Percentiles rank a stretch among this genome's conserved stretches.
Conservation (phyloP, 1,284 basidiomycete species). For the Trametes pubescens region DNA sequence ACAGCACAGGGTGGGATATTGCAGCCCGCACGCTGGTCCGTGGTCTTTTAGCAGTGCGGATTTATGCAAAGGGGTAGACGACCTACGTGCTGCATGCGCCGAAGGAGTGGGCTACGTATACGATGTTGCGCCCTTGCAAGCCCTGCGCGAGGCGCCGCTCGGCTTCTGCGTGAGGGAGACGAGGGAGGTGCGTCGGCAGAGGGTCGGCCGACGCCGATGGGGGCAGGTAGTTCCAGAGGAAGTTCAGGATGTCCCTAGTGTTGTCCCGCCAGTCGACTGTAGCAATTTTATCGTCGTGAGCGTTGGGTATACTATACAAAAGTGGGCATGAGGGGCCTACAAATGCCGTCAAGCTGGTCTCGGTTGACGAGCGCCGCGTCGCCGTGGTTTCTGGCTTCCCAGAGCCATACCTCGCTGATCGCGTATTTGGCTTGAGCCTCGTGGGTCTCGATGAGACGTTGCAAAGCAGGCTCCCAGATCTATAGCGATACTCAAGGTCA, state of each 20-base stretch:
- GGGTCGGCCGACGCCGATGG: constrained; percentile 28
- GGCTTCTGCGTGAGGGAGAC: constrained; percentile 52
- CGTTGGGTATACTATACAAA: too few species aligned
- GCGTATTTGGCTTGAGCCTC: constrained; percentile 23
- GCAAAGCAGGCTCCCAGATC: constrained; percentile 47
- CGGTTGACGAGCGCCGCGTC: constrained; percentile 60
- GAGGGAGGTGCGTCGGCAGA: constrained; percentile 61
- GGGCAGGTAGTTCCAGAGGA: constrained; percentile 53
- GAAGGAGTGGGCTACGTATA: constrained; percentile 85
- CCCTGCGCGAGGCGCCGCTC: constrained; percentile 52
- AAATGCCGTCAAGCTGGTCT: constrained; percentile 53
- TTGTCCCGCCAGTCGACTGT: constrained; percentile 60
- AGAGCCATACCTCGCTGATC: constrained; percentile 64
- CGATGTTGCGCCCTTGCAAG: constrained; percentile 55
- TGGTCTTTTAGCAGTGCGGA: constrained; percentile 9
- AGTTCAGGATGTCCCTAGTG: constrained; percentile 58
- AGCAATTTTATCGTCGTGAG: background rate
- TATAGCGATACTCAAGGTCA: constrained; percentile 55
- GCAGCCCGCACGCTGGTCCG: constrained; percentile 63
- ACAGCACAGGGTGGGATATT: constrained; percentile 68
- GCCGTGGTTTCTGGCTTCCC: constrained; percentile 65
- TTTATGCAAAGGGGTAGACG: background rate
- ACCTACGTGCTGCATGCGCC: constrained; percentile 78
- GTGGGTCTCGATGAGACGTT: constrained; percentile 36
- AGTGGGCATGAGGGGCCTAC: constrained; percentile 39